phyloP scores from a whole-genome alignment of 345 rosid species.

The Streptanthus diversifolius region DNA sequence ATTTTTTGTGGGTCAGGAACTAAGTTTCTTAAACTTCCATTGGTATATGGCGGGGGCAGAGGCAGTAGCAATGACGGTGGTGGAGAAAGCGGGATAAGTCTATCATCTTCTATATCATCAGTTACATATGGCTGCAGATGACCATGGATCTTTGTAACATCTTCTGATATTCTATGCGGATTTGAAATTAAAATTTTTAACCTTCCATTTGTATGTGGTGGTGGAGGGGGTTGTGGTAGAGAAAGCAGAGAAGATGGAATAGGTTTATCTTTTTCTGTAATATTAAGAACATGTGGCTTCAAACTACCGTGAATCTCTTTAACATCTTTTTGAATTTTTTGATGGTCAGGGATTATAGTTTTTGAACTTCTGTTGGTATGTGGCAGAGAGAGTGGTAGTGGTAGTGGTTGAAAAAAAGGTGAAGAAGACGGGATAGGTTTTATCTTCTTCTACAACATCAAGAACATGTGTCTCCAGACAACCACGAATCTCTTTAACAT shows the following conservation, averaged over 20 bases:
- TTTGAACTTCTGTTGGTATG: no score
- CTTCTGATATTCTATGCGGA: neutral
- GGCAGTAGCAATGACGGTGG: neutral
- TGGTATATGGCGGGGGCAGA: neutral
- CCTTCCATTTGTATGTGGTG: neutral
- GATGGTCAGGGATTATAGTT: no score
- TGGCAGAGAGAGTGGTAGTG: no score
- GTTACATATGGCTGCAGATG: neutral
- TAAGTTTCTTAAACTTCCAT: neutral
- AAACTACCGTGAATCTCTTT: neutral
- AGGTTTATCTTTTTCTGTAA: no score
- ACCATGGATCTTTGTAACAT: neutral
- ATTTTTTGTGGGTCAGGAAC: no score
- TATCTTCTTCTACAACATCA: no score
- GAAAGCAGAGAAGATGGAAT: neutral
- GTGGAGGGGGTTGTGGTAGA: neutral
- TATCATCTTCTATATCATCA: neutral
- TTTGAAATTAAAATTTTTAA: no score
- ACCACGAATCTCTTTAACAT: no score
- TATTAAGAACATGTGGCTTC: neutral
- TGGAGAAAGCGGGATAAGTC: neutral
- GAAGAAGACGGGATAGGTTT: no score
- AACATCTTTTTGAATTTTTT: no score
- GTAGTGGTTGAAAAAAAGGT: no score
- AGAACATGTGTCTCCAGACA: no score